Base-by-base conservation (phyloP, 2,329 filamentous ascomycete genomes). In the Penicillium italicum region DNA sequence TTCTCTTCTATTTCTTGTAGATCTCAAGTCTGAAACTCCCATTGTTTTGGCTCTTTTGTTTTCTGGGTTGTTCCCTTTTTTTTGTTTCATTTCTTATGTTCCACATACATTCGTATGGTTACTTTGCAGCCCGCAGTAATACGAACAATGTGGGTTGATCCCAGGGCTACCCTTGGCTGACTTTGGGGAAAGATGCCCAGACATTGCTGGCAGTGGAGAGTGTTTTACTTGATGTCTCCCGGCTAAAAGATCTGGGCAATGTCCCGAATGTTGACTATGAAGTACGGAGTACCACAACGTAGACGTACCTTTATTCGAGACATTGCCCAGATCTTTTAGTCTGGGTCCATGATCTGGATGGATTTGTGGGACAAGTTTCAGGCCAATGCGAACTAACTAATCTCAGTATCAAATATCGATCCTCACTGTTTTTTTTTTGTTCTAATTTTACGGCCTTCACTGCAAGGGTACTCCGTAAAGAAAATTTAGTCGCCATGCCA, bases 231-330 rank as follows among this genome's bases (percentile, higher is more conserved):
- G 20, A 50, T 37, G 20, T 33, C 42, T 38, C n/a, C n/a, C n/a
- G n/a, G n/a, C n/a, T n/a, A n/a, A 20, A 31, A 36, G 14, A 38
- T 36, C 22, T 24, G 11, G 30, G 16, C 18, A 24, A 24, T 24
- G 24, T 55, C 40, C 56, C 45, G 37, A 48, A 46, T 46, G 37
- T 50, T 34, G 40, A 55, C 43, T 42, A 22, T 49, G 30, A 3
- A 11, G 33, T n/a, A 36, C 33, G 33, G 16, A 36, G 34, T 36
- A 24, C 11, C 8, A 7, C 16, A n/a, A 34, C 16, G 33, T n/a
- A 34, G 3, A n/a, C 18, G 8, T n/a, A 28, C 24, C 22, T 43
- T 22, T 20, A 43, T 28, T 30, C 12, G 42, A 31, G n/a, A 44
- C 42, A 20, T 31, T 20, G 26, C 42, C 42, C 12, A 44, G 26